Base-by-base conservation (phyloP, 2,329 filamentous ascomycete genomes). In the Drechslera avenae region DNA sequence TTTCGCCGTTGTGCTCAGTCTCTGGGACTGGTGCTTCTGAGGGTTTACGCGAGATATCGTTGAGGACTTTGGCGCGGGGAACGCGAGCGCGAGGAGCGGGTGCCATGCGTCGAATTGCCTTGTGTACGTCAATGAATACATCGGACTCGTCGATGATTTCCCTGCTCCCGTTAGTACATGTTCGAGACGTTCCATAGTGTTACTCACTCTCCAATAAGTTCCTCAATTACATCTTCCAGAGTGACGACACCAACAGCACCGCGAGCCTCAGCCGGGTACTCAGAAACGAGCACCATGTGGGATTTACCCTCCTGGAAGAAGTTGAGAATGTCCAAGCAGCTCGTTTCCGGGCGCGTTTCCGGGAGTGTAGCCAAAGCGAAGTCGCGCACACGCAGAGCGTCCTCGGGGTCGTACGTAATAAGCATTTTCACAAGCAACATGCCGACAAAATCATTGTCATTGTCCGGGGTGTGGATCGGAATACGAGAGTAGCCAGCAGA, bases 271-370 rank as follows among this genome's bases (percentile, higher is more conserved):
- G 93, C 92, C 1, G 94, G 94, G 59, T 78, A 83, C 66, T 96
- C 90, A 0, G 93, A 97, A 7, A 97, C 94, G 21, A 99, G 80
- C 0, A 97, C 93, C 92, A 99, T 96, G 74, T 99, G 94, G 1
- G 92, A 96, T 73, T 99, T 99, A 65, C 94, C 94, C 78, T 99
- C 94, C 74, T 99, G 94, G 79, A 99, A 99, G 75, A 97, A 99
- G 77, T 99, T 99, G 76, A 99, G 91, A 66, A 99, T 97, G 73
- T 99, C 94, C 48, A 99, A 77, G 72, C 94, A 99, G 77, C 92
- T 97, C 0, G 94, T 99, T 70, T 97, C 91, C 0, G 94, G 91
- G 8, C 90, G 85, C 0, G 94, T 99, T 74, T 99, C 94, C 1
- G 95, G 94, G 5, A 99, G 84, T 0, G 94, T 97, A 12, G 94